Percentiles rank a stretch among this genome's conserved stretches.
These are phyloP conservation scores for Saccharomyces pastorianus DNA, from an alignment of 1,139 yeast genomes.

Conservation along the genomic window DNA sequence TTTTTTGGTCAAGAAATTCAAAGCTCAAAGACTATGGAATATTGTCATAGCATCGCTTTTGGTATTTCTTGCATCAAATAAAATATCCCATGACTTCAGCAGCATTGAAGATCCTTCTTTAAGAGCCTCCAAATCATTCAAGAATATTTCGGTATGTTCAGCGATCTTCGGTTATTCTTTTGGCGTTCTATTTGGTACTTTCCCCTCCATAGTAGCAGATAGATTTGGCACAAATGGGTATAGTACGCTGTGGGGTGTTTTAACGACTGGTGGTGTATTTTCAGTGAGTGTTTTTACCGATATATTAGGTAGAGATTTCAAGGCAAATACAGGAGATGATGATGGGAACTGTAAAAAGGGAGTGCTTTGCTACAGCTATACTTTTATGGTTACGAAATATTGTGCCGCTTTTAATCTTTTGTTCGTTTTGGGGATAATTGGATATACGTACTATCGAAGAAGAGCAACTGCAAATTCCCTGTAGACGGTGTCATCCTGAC, in stretches of 20 bases:
- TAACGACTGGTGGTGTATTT: constrained; percentile 49
- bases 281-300: constrained; percentile 35
- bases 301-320: constrained; percentile 39
- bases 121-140: constrained; percentile 6
- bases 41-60: constrained; percentile 44
- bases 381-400: constrained; percentile 19
- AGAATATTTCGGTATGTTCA: constrained; percentile 45
- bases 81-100: constrained; percentile 23
- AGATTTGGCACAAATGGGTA: constrained; percentile 64
- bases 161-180: constrained; percentile 63
- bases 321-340: constrained; percentile 12
- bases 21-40: constrained; percentile 64
- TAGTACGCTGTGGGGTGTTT: constrained; percentile 74
- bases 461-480: neutral
- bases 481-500: neutral
- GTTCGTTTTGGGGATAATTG: constrained; percentile 11
- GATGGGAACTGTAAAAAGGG: constrained; percentile 22
- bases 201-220: constrained; percentile 74
- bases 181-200: constrained; percentile 73
- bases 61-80: constrained; percentile 40
- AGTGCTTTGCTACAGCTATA: constrained; percentile 22
- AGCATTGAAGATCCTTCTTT: neutral
- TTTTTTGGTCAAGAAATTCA: constrained; percentile 41
- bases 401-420: constrained; percentile 13
- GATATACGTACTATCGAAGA: constrained; percentile 6